Conservation (phyloP, 2,329 filamentous ascomycete species). For the Magnaporthiopsis poae region DNA sequence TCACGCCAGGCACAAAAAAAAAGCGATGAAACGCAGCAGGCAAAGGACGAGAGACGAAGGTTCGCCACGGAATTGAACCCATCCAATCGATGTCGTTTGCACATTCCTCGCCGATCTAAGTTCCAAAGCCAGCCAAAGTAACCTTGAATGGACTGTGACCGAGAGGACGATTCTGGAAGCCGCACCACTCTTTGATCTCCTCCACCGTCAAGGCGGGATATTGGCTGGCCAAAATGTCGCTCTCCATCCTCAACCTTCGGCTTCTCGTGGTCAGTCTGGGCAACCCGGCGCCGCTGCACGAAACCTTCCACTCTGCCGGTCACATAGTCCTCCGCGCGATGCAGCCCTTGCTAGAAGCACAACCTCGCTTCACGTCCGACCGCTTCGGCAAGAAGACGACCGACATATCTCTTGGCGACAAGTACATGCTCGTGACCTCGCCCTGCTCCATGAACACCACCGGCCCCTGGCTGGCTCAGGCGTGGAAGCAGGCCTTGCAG, state of each 20-base stretch:
- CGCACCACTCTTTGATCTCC: background rate
- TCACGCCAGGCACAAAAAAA: background rate
- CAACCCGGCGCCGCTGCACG: constrained; percentile 65
- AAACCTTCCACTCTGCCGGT: constrained; percentile 78
- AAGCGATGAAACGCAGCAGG: background rate
- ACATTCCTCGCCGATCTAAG: background rate
- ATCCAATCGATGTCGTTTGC: background rate
- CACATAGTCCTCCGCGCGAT: constrained; percentile 64
- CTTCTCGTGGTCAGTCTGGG: constrained; percentile 81
- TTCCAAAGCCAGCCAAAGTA: background rate
- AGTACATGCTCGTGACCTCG: constrained; percentile 63
- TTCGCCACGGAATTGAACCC: background rate
- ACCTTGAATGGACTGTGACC: background rate
- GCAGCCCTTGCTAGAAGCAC: constrained; percentile 35
- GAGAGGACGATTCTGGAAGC: background rate
- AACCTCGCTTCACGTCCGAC: constrained; percentile 40
- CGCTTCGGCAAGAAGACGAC: constrained; percentile 41
- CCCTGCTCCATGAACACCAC: constrained; percentile 76
- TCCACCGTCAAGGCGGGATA: background rate
- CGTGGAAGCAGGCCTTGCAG: constrained; percentile 50
- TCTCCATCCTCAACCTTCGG: constrained; percentile 26
- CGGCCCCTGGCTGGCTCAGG: constrained; percentile 58
- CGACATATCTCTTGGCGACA: constrained; percentile 35
- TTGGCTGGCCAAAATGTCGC: background rate
- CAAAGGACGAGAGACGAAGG: background rate